Evolutionary conservation across 2,329 filamentous ascomycete species (phyloP), one percentile per base, ranked within the genome.

Genomic region (Pseudogymnoascus sp.): DNA sequence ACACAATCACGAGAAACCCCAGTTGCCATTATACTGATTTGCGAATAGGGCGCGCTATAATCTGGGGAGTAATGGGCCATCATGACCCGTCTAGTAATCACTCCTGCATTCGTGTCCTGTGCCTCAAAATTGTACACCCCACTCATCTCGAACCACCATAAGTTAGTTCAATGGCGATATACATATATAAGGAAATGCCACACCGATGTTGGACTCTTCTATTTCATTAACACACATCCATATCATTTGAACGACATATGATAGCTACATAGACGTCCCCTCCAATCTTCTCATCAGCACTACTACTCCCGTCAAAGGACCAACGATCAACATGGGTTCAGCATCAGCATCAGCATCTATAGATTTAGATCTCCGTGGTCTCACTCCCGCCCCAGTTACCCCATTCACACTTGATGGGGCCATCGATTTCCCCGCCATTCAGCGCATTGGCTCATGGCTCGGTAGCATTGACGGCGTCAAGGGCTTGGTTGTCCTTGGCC

Each of bases 401-500:
- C 78, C 80, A 60, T 82, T 82, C 74, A 81, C 76, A 66, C 69
- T 71, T 53, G 75, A 80, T 62, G 79, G 80, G 11, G 72, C 72
- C 10, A 74, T 82, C 62, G 80, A 82, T 72, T 82, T 79, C 69
- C 75, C 77, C 8, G 80, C 80, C 40, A 82, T 82, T 65, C 79
- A 82, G 62, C 77, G 80, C 14, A 76, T 82, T 11, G 80, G 80
- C 14, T 79, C 77, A 4, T 82, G 80, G 80, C 79, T 82, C 33
- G 79, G 79, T 44, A 79, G 78, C 69, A 81, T 81, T 56, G 67
- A 74, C 5, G 80, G 79, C 19, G 78, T 82, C 65, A 82, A 81
- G 65, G 80, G 80, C 31, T 76, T 82, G 2, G 80, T 82, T 0
- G 80, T 82, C 8, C 76, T 82, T 13, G 80, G 80, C n/a, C 80